phyloP scores from a whole-genome alignment of 2,329 filamentous ascomycete species.

The Penicillium sp. region DNA sequence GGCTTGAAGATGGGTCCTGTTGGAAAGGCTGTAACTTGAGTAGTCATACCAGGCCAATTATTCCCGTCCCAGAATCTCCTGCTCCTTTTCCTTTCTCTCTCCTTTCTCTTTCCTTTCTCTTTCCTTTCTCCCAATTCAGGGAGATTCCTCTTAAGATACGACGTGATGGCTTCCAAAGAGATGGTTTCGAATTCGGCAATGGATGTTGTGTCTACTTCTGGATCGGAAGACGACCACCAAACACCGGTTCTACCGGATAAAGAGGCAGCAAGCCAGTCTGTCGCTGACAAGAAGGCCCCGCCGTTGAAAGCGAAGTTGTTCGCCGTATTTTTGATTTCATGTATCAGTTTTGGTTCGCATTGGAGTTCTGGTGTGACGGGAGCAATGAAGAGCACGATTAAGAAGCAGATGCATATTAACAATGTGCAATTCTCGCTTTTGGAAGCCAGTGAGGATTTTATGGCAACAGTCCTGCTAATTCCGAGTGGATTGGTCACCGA shows the following conservation, averaged over 20 bases:
- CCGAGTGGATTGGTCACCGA: constrained; percentile 61
- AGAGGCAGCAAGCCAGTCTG: not conserved
- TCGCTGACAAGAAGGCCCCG: constrained; percentile 28
- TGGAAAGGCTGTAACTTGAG: not conserved
- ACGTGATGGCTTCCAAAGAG: constrained; percentile 4
- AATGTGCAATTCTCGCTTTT: constrained; percentile 64
- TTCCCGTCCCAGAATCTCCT: not conserved
- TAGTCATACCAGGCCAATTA: not conserved
- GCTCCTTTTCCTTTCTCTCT: not conserved
- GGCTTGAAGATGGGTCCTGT: not conserved
- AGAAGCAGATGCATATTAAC: constrained; percentile 63
- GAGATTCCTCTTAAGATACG: not conserved
- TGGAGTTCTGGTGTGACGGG: constrained; percentile 65
- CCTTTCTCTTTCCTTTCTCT: too few species aligned
- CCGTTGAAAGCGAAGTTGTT: constrained; percentile 42
- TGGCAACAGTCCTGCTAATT: constrained; percentile 61
- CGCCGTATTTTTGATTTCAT: constrained; percentile 50
- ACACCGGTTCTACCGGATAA: not conserved
- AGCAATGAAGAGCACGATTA: constrained; percentile 64
- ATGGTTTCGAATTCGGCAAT: not conserved
- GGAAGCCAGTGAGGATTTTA: constrained; percentile 65
- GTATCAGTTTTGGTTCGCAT: constrained; percentile 62
- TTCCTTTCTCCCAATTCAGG: not conserved
- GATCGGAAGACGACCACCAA: not conserved
- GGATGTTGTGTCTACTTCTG: constrained; percentile 5